Base-by-base conservation (phyloP, 345 rosid genomes). In the Sisymbrium altissimum region DNA sequence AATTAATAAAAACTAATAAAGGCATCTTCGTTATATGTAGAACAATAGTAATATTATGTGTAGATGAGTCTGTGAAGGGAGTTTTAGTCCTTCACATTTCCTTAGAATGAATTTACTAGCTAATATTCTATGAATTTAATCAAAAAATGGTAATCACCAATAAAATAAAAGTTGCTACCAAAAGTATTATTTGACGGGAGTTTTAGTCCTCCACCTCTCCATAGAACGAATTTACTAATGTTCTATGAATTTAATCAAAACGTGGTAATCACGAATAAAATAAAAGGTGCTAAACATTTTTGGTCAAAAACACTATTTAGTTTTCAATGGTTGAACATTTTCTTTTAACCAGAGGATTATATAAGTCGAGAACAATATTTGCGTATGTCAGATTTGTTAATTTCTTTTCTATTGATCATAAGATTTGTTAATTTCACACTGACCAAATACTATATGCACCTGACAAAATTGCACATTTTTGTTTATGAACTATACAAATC, bases 1-100 rank as follows among this genome's bases (percentile, higher is more conserved):
- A 39, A 38, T 9, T 38, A 46, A 48, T 19, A 19, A 52, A 64
- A 49, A 57, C 59, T 73, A 18, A 17, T 56, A 56, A 64, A 73
- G 39, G 46, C 39, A 43, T 43, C 65, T 54, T 55, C 13, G 7
- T 27, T 27, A 27, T 50, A 14, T 64, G 56, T n/a, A 17, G 15
- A 45, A 23, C 32, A 62, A 33, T 27, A 27, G 29, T 27, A 27
- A 27, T 27, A 27, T 27, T 66, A 9, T 55, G 41, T 45, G 60
- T 25, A 49, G 40, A 48, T 59, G 62, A 74, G 50, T 67, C 8
- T 58, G 13, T 33, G 12, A 59, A 25, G 55, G 11, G 27, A 29
- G 9, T 50, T 29, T 14, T 25, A 15, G n/a, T 49, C 76, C 6
- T 52, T 40, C 40, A 36, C 40, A 27, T 58, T 32, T 8, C 11